A percentile compares a stretch with the other conserved stretches of the same genome.
Conservation (phyloP, 129 eudicot genomes). For the Artemisia argyi region DNA sequence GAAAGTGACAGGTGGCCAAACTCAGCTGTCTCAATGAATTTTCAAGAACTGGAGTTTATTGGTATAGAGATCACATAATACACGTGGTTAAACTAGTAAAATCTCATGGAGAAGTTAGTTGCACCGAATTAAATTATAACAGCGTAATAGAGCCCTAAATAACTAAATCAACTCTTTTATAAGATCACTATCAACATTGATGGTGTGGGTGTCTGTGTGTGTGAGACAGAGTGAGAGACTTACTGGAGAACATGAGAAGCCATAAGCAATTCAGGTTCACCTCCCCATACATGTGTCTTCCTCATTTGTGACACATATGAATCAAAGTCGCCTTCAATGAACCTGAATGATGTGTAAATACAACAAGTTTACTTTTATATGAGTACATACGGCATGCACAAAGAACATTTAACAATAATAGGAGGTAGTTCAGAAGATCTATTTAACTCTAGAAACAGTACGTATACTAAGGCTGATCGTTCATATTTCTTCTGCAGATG, state of each 20-base stretch:
- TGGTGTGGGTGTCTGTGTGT: too few relatives aligned
- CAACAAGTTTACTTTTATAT: not conserved
- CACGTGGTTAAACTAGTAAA: not conserved
- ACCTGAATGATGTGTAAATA: constrained; percentile 46
- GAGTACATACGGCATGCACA: constrained; percentile 2
- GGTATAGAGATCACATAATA: not conserved
- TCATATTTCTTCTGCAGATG: too few relatives aligned
- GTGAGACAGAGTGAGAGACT: constrained; percentile 23
- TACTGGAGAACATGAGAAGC: constrained; percentile 97
- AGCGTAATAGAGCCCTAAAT: not conserved
- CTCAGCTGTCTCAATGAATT: not conserved
- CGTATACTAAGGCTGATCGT: too few relatives aligned
- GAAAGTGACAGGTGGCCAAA: constrained; percentile 2
- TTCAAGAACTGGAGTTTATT: not conserved
- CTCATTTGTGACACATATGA: constrained; percentile 78
- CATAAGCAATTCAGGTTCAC: constrained; percentile 97
- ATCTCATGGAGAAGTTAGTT: constrained; percentile 8
- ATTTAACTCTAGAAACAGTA: not conserved
- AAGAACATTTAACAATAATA: constrained; percentile 2
- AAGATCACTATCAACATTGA: too few relatives aligned
- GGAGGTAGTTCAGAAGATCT: not conserved
- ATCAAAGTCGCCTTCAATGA: constrained; percentile 90
- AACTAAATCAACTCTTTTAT: too few relatives aligned
- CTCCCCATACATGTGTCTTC: constrained; percentile 98
- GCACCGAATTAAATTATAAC: not conserved